Base-by-base conservation (phyloP, 441 rosid species). In the Populus trichocarpa region DNA sequence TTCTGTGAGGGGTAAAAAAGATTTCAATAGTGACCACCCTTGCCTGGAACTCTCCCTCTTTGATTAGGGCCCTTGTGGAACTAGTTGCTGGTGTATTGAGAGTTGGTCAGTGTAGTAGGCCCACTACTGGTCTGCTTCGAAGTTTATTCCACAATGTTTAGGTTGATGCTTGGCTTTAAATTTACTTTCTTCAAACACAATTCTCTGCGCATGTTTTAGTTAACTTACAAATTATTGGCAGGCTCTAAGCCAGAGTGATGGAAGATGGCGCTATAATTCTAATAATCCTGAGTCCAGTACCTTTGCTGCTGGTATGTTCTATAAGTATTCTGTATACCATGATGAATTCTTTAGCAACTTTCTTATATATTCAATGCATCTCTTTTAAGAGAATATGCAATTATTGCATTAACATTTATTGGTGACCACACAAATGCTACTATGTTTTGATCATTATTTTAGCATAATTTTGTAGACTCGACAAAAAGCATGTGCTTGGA, bases 211-310 rank as follows among this genome's bases (percentile, higher is more conserved):
- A 71, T 76, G 16, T n/a, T 81, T 81, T 73, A 66, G 79, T 78
- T 84, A 74, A 69, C 81, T 73, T 3, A 25, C 71, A 77, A 59
- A 73, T 81, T 81, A 75, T 79, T 85, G 59, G 73, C 89, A 96
- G 99, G 92, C 92, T 85, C 85, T 96, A 42, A 88, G 98, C 85
- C 98, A 94, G 85, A 92, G 90, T 81, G 98, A 96, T 90, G 98
- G 99, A 86, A 88, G 90, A 83, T 94, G 98, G 99, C 95, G 95
- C 68, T 88, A 87, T 83, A 92, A 92, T 87, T 86, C 92, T 61
- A 86, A 83, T 81, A 92, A 90, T 85, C 92, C 98, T 0, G 94
- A 87, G 76, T 90, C 98, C 42, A 94, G 98, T 81, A 89, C 96
- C 69, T 86, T 82, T 82, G 98, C 99, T 79, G 96, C 99, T 73